A percentile compares a stretch with the other conserved stretches of the same genome.
These are phyloP conservation scores for Carex scoparia DNA, from an alignment of 176 grass and related monocot species.

Conservation along the genomic window DNA sequence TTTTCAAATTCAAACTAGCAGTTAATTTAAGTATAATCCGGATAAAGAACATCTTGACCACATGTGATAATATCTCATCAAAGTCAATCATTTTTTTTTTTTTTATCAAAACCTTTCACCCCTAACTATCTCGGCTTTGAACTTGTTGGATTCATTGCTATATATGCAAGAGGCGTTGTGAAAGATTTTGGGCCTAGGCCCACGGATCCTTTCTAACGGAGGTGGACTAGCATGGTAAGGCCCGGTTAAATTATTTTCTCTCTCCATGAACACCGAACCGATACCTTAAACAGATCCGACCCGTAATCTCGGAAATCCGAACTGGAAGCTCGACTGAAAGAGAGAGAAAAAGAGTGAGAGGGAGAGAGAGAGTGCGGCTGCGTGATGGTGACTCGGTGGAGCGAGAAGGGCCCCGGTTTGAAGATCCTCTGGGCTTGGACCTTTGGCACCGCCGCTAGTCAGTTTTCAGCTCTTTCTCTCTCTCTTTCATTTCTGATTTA, in stretches of 20 bases:
- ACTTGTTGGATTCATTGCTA: too few species aligned
- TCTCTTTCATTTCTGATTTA: too few species aligned
- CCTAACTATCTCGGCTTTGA: too few species aligned
- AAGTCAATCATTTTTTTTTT: too few species aligned
- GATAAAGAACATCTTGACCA: too few species aligned
- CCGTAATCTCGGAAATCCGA: background rate
- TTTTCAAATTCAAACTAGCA: too few species aligned
- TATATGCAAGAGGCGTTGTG: too few species aligned
- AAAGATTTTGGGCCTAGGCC: background rate
- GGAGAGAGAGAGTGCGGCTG: background rate
- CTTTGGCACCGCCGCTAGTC: conserved; percentile 67
- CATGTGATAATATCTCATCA: too few species aligned
- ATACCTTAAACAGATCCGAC: background rate
- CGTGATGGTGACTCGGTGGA: conserved; percentile 76
- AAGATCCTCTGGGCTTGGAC: conserved; percentile 98
- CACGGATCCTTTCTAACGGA: background rate
- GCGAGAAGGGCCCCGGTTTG: conserved; percentile 81
- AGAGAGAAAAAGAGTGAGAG: background rate
- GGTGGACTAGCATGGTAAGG: background rate
- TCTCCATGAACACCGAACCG: background rate
- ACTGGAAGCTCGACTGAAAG: background rate
- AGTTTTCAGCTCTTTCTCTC: background rate
- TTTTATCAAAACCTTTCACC: too few species aligned
- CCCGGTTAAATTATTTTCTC: background rate
- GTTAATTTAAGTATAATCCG: too few species aligned